Evolutionary conservation across 2,329 filamentous ascomycete species (phyloP).

Genomic region (Gliomastix tumulicola): DNA sequence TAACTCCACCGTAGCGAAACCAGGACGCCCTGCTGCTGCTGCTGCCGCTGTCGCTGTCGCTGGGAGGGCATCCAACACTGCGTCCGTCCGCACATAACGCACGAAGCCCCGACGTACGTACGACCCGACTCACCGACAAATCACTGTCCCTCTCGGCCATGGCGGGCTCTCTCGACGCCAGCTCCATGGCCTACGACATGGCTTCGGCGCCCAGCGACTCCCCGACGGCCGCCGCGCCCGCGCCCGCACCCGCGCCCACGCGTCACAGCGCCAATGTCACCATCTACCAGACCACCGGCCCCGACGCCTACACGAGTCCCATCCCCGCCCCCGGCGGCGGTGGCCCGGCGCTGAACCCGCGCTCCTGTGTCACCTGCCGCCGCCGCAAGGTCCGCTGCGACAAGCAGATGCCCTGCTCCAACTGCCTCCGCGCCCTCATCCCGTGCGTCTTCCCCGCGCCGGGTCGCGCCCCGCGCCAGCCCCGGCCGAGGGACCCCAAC

Average conservation of each 20-base stretch:
- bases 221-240: slow-evolving; percentile 11
- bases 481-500: slow-evolving; percentile 58
- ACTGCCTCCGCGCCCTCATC: slow-evolving; percentile 64
- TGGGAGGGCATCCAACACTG: too few species aligned
- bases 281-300: slow-evolving; percentile 30
- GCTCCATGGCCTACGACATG: too few species aligned
- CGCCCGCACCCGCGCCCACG: slow-evolving; percentile 10
- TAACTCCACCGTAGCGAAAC: too few species aligned
- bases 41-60: too few species aligned
- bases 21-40: too few species aligned
- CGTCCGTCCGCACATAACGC: too few species aligned
- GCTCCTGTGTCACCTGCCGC: slow-evolving; percentile 43
- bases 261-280: slow-evolving; percentile 24
- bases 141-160: too few species aligned
- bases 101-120: too few species aligned
- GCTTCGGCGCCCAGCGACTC: slow-evolving; percentile 2
- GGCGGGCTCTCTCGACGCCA: too few species aligned
- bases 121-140: too few species aligned
- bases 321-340: slow-evolving; percentile 23
- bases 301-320: slow-evolving; percentile 26
- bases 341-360: slow-evolving; percentile 32
- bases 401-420: slow-evolving; percentile 69
- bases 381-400: slow-evolving; percentile 69
- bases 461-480: slow-evolving; percentile 63
- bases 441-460: slow-evolving; percentile 70